Base-by-base conservation (phyloP, 2,329 filamentous ascomycete genomes). In the Zasmidium cellare region DNA sequence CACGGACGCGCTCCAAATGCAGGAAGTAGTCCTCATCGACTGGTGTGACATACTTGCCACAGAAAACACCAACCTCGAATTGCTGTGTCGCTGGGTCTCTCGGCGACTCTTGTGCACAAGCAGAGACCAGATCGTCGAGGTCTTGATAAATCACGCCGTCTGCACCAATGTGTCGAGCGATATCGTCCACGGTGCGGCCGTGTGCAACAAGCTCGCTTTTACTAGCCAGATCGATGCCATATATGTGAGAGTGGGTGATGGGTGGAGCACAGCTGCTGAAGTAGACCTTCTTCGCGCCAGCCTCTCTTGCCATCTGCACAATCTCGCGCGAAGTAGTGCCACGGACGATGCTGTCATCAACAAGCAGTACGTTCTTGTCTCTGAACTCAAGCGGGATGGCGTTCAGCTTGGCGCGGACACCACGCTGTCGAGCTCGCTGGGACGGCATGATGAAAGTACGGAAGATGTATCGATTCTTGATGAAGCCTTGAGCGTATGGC, bases 61-160 rank as follows among this genome's bases (percentile, higher is more conserved):
- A 91, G 78, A 97, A 97, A 9, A 97, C 92, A 54, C 93, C 92
- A 2, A 96, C 87, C 72, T 97, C 93, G 65, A 97, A 97, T 55
- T 87, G 80, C 62, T 83, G 79, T 9, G 80, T 80, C 67, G 84
- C 72, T 31, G 79, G 77, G 60, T 83, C 76, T 55, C 82, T 77
- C 51, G 86, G 82, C 60, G 85, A 87, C 3, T 90, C 83, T 65
- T 91, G 87, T 1, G 86, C 82, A 70, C 92, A 97, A 0, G 92
- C 86, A 25, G 82, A 85, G 70, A 89, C 87, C n/a, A 97, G 80
- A 68, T 96, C 92, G 1, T 86, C 82, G 1, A 97, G 82, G 16
- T 82, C 85, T 69, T 92, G 88, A 71, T 87, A 92, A 59, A 92
- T 87, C 47, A 97, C 86, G 51, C 84, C 86, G 63, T 92, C 88